phyloP scores from a whole-genome alignment of 78 protist species.

The Dictyostelium capitatum region DNA sequence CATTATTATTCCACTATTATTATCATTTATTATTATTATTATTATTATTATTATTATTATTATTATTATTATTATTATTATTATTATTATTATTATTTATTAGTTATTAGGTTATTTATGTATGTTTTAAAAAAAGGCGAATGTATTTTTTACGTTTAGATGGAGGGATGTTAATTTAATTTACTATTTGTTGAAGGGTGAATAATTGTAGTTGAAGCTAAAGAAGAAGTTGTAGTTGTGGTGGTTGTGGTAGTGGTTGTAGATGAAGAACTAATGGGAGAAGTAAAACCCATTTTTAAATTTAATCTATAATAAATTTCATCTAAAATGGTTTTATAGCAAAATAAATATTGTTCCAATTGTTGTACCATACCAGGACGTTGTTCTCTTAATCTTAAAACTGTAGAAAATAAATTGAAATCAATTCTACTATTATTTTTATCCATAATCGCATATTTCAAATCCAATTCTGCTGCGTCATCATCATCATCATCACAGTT shows the following conservation, averaged over 20 bases:
- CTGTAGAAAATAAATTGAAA: slow-evolving; percentile 74
- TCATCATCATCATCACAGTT: slow-evolving; percentile 4
- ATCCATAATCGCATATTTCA: slow-evolving; percentile 14
- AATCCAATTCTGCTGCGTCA: neutral
- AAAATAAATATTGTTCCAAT: slow-evolving; percentile 80
- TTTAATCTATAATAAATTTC: slow-evolving; percentile 40
- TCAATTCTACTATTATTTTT: slow-evolving; percentile 21
- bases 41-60: no score
- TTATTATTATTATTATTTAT: no score
- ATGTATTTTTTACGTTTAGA: no score
- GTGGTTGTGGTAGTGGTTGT: neutral
- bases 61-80: no score
- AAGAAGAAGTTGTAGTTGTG: neutral
- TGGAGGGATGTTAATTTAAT: slow-evolving; percentile 9
- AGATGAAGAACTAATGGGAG: neutral
- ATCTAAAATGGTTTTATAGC: slow-evolving; percentile 66
- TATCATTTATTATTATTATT: no score
- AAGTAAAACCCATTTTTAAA: slow-evolving; percentile 2
- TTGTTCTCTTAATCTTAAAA: slow-evolving; percentile 76
- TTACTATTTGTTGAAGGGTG: slow-evolving; percentile 8
- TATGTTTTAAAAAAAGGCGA: no score
- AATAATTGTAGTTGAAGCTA: slow-evolving; percentile 7
- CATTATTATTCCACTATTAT: no score
- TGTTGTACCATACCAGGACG: slow-evolving; percentile 88
- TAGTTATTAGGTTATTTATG: no score